Percentiles rank a stretch among this genome's conserved stretches.
These are phyloP conservation scores for Fusarium foetens DNA, from an alignment of 2,329 filamentous ascomycete genomes.

Conservation along the genomic window DNA sequence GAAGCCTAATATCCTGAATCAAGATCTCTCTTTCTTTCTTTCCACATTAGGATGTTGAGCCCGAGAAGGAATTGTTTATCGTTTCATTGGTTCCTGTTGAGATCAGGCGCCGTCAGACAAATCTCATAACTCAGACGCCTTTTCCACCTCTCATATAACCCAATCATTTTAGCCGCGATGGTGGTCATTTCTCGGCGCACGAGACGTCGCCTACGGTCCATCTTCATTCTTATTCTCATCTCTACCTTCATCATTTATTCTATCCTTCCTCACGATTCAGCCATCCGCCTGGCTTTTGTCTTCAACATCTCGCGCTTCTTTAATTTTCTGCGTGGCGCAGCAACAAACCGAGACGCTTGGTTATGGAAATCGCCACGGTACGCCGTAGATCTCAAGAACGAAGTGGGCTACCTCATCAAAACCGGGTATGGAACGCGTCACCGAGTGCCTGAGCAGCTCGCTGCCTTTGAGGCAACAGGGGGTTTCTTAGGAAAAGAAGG, in stretches of 20 bases:
- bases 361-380: constrained; percentile 52
- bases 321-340: constrained; percentile 45
- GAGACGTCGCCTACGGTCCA: constrained; percentile 44
- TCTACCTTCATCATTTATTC: constrained; percentile 42
- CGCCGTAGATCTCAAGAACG: constrained; percentile 56
- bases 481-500: constrained; percentile 51
- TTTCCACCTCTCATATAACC: constrained; percentile 6
- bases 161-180: constrained; percentile 15
- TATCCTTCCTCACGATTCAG: constrained; percentile 49
- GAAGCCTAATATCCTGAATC: not conserved
- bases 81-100: constrained; percentile 4
- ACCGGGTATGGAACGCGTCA: constrained; percentile 65
- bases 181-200: constrained; percentile 42
- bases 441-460: constrained; percentile 59
- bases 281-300: constrained; percentile 47
- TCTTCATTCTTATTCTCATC: constrained; percentile 40
- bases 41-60: constrained; percentile 14
- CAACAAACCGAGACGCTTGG: constrained; percentile 54
- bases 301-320: constrained; percentile 50
- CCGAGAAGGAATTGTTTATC: not conserved
- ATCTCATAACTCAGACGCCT: not conserved
- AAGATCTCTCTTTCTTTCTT: not conserved
- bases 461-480: constrained; percentile 52
- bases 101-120: constrained; percentile 1
- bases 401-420: constrained; percentile 64